These are phyloP conservation scores for Psilocybe subaeruginosa DNA, from an alignment of 768 basidiomycete genomes.

Conservation along the genomic window DNA sequence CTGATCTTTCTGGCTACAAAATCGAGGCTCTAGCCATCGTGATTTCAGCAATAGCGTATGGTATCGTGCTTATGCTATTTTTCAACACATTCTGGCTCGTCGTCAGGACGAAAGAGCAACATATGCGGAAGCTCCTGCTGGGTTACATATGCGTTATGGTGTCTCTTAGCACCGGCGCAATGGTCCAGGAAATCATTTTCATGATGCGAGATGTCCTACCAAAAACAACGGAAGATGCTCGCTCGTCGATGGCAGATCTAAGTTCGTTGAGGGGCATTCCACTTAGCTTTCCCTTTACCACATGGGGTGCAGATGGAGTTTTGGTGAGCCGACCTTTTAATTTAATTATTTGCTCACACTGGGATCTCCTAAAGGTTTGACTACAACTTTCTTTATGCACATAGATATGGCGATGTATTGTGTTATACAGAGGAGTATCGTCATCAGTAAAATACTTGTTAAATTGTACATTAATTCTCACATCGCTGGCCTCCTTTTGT, in stretches of 20 bases:
- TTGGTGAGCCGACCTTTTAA: neutral
- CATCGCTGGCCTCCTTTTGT: neutral
- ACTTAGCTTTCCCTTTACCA: neutral
- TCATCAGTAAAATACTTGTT: neutral
- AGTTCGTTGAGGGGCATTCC: neutral
- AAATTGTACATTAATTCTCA: neutral
- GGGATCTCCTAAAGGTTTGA: too few relatives aligned
- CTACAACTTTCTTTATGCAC: too few relatives aligned
- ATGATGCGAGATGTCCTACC: neutral
- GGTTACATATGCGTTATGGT: conserved; percentile 1
- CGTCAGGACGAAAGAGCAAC: neutral
- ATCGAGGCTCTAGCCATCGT: conserved; percentile 1
- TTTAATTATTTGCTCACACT: neutral
- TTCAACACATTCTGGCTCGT: conserved; percentile 1
- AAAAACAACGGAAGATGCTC: neutral
- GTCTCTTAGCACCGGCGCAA: conserved; percentile 6
- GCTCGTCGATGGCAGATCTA: neutral
- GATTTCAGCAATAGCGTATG: conserved; percentile 1
- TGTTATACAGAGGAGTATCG: conserved; percentile 2
- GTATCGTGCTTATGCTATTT: neutral
- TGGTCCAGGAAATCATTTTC: conserved; percentile 3
- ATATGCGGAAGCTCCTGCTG: neutral
- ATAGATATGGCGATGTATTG: conserved; percentile 9
- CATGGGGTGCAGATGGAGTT: conserved; percentile 7
- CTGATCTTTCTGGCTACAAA: neutral